Conservation (phyloP, 2,329 filamentous ascomycete genomes). For the Diaporthe eres region DNA sequence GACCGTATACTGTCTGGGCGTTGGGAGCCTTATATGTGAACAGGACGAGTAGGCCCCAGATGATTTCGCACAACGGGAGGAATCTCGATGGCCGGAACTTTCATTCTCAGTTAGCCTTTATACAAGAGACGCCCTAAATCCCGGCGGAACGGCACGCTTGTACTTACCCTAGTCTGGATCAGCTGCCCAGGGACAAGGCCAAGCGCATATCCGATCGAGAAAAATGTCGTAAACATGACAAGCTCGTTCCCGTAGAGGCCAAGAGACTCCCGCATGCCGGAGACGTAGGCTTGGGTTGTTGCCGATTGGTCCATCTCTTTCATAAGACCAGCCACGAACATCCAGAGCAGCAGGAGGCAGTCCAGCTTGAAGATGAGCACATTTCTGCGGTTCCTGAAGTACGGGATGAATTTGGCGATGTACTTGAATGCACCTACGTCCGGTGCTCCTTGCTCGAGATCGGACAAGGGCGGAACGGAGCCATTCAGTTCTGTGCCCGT, state of each 20-base stretch:
- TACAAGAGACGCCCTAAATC: not conserved
- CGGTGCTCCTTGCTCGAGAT: conserved; percentile 6
- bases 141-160: conserved; percentile 1
- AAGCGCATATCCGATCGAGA: conserved; percentile 34
- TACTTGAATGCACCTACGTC: conserved; percentile 25
- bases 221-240: conserved; percentile 33
- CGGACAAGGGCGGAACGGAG: not conserved
- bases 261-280: conserved; percentile 50
- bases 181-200: conserved; percentile 32
- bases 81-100: conserved; percentile 44
- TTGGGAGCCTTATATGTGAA: conserved; percentile 48
- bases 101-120: not conserved
- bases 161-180: conserved; percentile 41
- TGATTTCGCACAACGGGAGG: conserved; percentile 56
- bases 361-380: conserved; percentile 54
- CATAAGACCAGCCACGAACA: conserved; percentile 54
- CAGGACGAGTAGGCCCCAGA: conserved; percentile 48
- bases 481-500: not conserved
- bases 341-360: conserved; percentile 53
- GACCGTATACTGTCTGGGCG: conserved; percentile 51
- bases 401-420: conserved; percentile 43
- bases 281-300: conserved; percentile 54
- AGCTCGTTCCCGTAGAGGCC: conserved; percentile 32
- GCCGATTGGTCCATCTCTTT: conserved; percentile 56
- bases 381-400: conserved; percentile 51